Evolutionary conservation across 2,329 filamentous ascomycete genomes (phyloP), one percentile per base, ranked within the genome.

Genomic region (Cryoendolithus antarcticus): DNA sequence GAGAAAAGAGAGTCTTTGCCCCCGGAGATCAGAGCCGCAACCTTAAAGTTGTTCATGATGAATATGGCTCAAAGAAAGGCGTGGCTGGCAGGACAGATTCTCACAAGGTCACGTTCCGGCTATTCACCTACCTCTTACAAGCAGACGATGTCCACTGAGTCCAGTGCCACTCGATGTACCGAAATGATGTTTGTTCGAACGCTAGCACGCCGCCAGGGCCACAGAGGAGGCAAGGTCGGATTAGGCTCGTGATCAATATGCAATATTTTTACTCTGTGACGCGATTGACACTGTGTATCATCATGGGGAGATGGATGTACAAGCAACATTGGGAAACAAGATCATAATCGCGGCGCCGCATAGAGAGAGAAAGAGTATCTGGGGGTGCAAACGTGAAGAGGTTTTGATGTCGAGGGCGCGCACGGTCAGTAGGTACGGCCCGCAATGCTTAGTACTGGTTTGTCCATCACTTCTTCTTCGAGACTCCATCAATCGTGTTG

Each of bases 1-100:
- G 85, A 89, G 66, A 83, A 96, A 61, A 98, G 81, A 48, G 89
- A 95, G 66, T 98, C 91, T 65, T 98, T 98, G 48, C 91, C 91
- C 44, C 91, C 91, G 13, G 91, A 98, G 48, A 98, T 80, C 45
- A 98, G 70, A 36, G 85, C 89, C 51, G 98, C 88, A 47, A 95
- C 86, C 50, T 88, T 80, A 6, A 75, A 57, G 10, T 41, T 19
- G 7, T 48, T 37, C 57, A 60, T 59, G 39, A 19, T 19, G 15
- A 19, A 19, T 19, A 19, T 19, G 15, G 15, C 15, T 19, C 15
- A 19, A 19, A 19, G 15, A 19, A 19, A 19, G 15, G 15, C 15
- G 15, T 19, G 15, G 15, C 15, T 19, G 15, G 15, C 15, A 19
- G 15, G 15, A 19, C 15, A 19, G 15, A 19, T 19, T 19, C 15